phyloP scores from a whole-genome alignment of 768 basidiomycete genomes.

The Chalciporus chontae region DNA sequence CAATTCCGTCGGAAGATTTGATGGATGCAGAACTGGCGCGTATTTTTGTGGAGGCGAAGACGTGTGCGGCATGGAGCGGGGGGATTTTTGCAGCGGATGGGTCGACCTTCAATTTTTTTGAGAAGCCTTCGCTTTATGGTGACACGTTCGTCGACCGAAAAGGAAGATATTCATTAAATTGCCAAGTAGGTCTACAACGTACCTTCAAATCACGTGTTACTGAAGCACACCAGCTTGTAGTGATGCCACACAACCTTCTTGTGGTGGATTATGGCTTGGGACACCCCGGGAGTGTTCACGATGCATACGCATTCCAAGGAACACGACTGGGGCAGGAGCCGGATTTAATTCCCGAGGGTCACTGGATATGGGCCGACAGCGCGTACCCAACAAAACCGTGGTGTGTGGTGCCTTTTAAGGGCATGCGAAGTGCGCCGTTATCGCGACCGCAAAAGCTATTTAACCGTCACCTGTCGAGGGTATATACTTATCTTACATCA shows the following conservation, averaged over 20 bases:
- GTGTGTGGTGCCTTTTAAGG: constrained; percentile 7
- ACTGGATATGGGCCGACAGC: constrained; percentile 16
- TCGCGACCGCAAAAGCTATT: constrained; percentile 1
- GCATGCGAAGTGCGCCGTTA: rapidly evolving
- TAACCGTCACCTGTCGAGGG: constrained; percentile 8
- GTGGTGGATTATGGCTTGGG: constrained; percentile 6
- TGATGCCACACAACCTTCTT: constrained; percentile 8
- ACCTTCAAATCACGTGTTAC: too few relatives aligned
- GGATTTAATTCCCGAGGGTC: background rate
- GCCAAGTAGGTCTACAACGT: constrained; percentile 9
- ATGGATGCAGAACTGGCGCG: background rate
- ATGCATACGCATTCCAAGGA: constrained; percentile 4
- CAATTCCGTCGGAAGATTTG: background rate
- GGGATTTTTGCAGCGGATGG: constrained; percentile 40
- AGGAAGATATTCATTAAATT: constrained; percentile 13
- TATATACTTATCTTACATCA: background rate
- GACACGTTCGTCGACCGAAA: constrained; percentile 15
- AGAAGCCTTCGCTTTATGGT: background rate
- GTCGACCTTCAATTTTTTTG: constrained; percentile 20
- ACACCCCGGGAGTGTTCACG: constrained; percentile 8
- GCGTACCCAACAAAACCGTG: constrained; percentile 9
- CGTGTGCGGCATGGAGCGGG: constrained; percentile 25
- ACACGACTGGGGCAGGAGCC: background rate
- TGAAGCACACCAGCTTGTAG: background rate
- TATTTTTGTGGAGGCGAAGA: background rate